A percentile compares a stretch with the other conserved stretches of the same genome.
Evolutionary conservation across 2,329 filamentous ascomycete species (phyloP).

Genomic region (Septoria petroselini): DNA sequence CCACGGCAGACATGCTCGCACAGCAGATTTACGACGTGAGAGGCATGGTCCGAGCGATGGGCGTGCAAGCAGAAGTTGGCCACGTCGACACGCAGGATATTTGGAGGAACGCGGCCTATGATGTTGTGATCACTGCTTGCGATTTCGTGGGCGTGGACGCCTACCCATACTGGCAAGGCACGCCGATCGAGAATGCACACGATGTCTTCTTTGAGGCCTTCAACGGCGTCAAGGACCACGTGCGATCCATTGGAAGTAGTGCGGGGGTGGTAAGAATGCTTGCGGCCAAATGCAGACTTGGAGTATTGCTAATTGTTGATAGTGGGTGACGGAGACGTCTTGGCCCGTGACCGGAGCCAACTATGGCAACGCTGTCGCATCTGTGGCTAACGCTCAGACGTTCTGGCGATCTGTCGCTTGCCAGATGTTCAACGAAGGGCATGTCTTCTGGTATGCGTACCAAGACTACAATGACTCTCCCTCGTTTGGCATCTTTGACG

Average conservation of each 20-base stretch:
- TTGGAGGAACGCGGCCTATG: conserved; percentile 57
- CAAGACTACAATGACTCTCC: conserved; percentile 51
- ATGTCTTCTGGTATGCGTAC: conserved; percentile 59
- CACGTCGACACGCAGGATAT: conserved; percentile 60
- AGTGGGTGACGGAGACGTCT: conserved; percentile 53
- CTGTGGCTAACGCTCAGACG: conserved; percentile 57
- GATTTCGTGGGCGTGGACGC: conserved; percentile 65
- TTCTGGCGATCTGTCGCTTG: conserved; percentile 65
- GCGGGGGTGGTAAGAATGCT: conserved; percentile 18
- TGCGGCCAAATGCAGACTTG: neutral
- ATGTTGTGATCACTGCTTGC: conserved; percentile 57
- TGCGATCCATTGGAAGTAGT: conserved; percentile 38
- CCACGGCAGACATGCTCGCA: conserved; percentile 42
- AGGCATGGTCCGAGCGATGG: conserved; percentile 50
- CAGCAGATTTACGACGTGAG: conserved; percentile 52
- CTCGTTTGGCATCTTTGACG: conserved; percentile 43
- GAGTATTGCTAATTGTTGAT: neutral
- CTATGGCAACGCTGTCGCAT: conserved; percentile 56
- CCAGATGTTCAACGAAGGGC: conserved; percentile 52
- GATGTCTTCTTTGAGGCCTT: conserved; percentile 52
- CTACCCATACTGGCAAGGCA: conserved; percentile 64
- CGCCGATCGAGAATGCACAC: conserved; percentile 55
- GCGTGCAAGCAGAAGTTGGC: conserved; percentile 52
- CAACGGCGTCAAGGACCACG: conserved; percentile 41
- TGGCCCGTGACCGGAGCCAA: conserved; percentile 59